Evolutionary conservation across 768 basidiomycete genomes (phyloP), one percentile per base, ranked within the genome.

Genomic region (Tulasnella sp.): DNA sequence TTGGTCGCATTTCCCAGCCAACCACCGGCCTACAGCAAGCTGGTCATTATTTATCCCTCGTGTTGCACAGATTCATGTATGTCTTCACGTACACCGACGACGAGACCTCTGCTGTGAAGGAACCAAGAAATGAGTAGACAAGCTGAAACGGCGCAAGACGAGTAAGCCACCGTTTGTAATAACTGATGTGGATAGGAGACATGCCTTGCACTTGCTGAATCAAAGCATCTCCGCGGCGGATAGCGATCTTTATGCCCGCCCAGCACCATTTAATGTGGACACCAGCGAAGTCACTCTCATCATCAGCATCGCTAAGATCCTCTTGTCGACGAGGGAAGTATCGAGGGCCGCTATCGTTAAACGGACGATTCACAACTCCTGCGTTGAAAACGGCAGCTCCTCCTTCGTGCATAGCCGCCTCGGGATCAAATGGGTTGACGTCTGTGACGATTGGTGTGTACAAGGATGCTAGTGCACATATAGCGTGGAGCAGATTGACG

Each of bases 391-490:
- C 41, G 19, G 55, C 55, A 8, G 55, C n/a, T 4, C 38, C 55
- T 27, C 55, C 55, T 4, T 44, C 34, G 34, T 38, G 34, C 5
- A 38, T 42, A 9, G 19, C 19, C 9, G 41, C 41, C 17, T 56
- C 30, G 19, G 44, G 1, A 30, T 51, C 32, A n/a, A 30, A 17
- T 13, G 15, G 26, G 21, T 26, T 44, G 3, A 43, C 19, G n/a
- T 58, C 56, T 0, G 34, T 24, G 9, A 61, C 52, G 27, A 53
- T 51, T 7, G 62, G 48, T 24, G 63, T 50, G 41, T 64, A 61
- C 10, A 63, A 26, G 17, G 61, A 62, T 15, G 62, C 61, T 2
- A 63, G 44, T 15, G 51, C 61, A 43, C 62, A 63, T 11, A 63
- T 63, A 9, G 62, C 62, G 50, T 63, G 62, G 15, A 63, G 60